phyloP scores from a whole-genome alignment of 345 rosid species.

The Turnera subulata region DNA sequence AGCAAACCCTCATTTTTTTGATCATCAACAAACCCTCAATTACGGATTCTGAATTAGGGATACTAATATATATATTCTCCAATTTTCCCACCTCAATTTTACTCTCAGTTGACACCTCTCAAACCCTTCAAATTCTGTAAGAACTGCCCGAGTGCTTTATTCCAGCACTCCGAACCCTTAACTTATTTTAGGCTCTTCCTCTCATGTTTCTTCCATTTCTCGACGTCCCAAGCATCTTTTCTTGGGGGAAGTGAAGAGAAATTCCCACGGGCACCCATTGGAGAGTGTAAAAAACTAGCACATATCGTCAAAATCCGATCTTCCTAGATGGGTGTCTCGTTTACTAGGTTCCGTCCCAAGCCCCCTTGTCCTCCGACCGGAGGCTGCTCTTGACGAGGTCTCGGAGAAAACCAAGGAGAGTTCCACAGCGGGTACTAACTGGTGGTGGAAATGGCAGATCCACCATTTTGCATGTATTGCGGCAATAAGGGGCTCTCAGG shows the following conservation, averaged over 20 bases:
- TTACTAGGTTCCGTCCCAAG: constrained; percentile 55
- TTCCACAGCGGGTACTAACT: too few species aligned
- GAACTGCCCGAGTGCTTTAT: neutral
- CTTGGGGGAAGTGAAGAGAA: neutral
- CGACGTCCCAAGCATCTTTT: neutral
- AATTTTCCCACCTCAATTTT: too few species aligned
- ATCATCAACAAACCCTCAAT: too few species aligned
- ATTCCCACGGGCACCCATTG: constrained; percentile 56
- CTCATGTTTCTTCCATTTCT: neutral
- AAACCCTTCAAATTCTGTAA: too few species aligned
- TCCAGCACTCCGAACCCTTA: too few species aligned
- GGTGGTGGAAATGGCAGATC: too few species aligned
- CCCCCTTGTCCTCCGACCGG: constrained; percentile 30
- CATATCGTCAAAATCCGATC: neutral
- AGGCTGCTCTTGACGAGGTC: constrained; percentile 31
- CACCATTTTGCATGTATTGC: neutral
- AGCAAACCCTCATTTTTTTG: too few species aligned
- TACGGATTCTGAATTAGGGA: too few species aligned
- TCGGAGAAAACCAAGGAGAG: constrained; percentile 33
- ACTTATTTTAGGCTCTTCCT: too few species aligned
- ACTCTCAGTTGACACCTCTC: too few species aligned
- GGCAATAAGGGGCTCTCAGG: too few species aligned
- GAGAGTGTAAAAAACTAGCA: constrained; percentile 43
- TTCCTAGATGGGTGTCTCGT: constrained; percentile 54
- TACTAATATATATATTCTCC: too few species aligned